phyloP scores from a whole-genome alignment of 441 rosid genomes.

The Raphanus hybrid region DNA sequence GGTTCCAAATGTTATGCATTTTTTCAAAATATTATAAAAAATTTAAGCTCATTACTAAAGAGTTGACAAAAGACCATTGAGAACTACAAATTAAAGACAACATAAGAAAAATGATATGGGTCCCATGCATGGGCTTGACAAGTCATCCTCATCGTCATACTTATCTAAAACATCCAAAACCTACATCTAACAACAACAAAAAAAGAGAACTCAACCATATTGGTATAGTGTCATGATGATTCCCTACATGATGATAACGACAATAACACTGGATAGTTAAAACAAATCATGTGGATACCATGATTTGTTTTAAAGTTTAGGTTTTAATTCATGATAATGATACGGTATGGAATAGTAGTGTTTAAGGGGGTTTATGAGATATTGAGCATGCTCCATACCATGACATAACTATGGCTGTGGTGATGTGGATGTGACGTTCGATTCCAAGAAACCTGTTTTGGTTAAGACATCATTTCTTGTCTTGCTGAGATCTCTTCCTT shows the following conservation, averaged over 20 bases:
- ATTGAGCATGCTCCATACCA: conserved; percentile 19
- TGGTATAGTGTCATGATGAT: conserved; percentile 70
- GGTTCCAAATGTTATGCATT: conserved; percentile 21
- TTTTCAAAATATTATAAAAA: conserved; percentile 8
- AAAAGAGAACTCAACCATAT: conserved; percentile 43
- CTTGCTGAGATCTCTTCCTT: conserved; percentile 90
- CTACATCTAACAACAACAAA: conserved; percentile 49
- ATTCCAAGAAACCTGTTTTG: conserved; percentile 86
- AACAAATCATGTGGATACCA: conserved; percentile 32
- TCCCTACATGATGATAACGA: conserved; percentile 36
- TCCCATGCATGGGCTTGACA: conserved; percentile 36
- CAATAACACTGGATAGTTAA: conserved; percentile 51
- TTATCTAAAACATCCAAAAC: conserved; percentile 60
- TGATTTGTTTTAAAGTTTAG: conserved; percentile 37
- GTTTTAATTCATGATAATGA: conserved; percentile 23
- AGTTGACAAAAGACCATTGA: conserved; percentile 18
- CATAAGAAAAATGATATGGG: conserved; percentile 34
- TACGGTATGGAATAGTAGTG: conserved; percentile 30
- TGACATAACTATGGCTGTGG: conserved; percentile 27
- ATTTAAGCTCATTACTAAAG: not conserved
- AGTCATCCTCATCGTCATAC: conserved; percentile 57
- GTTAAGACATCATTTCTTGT: conserved; percentile 81
- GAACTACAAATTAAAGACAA: conserved; percentile 23
- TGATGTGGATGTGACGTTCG: conserved; percentile 17
- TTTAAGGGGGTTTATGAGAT: not conserved